These are phyloP conservation scores for Strigomonas culicis DNA, from an alignment of 208 protist species.

Conservation along the genomic window DNA sequence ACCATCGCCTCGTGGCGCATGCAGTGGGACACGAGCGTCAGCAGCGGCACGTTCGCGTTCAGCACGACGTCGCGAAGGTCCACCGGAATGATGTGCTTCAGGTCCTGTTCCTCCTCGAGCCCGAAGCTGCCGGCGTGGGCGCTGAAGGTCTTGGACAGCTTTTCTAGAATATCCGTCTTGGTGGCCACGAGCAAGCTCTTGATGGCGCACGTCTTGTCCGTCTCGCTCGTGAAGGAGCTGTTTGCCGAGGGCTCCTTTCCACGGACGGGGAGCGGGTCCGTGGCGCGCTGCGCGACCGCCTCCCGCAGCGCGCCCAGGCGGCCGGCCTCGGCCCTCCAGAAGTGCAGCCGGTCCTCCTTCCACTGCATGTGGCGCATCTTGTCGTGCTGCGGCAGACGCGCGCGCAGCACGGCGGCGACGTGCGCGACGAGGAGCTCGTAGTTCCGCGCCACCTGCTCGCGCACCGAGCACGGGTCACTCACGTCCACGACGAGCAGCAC, in stretches of 20 bases:
- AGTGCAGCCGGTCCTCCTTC: constrained; percentile 49
- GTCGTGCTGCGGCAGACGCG: constrained; percentile 59
- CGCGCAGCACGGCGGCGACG: constrained; percentile 43
- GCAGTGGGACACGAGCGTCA: constrained; percentile 64
- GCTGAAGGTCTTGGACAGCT: constrained; percentile 30
- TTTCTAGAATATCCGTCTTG: constrained; percentile 64
- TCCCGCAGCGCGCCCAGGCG: constrained; percentile 8
- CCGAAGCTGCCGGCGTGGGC: constrained; percentile 9
- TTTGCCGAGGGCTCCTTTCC: not conserved
- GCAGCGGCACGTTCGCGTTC: constrained; percentile 34
- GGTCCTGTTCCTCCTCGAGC: constrained; percentile 29
- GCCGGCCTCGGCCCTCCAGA: constrained; percentile 54
- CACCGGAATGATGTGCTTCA: constrained; percentile 20
- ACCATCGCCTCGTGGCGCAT: constrained; percentile 68
- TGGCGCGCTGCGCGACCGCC: constrained; percentile 12
- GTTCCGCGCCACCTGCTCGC: constrained; percentile 50
- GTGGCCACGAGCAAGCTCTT: constrained; percentile 66
- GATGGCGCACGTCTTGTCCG: constrained; percentile 32
- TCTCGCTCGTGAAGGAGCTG: not conserved
- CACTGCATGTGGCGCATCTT: constrained; percentile 68
- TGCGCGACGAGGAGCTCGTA: constrained; percentile 48
- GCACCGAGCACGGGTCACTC: constrained; percentile 39
- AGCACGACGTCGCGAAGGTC: constrained; percentile 30
- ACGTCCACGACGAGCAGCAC: constrained; percentile 77
- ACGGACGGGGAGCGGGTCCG: not conserved